Conservation (phyloP, 2,329 filamentous ascomycete genomes). For the Epichloe gansuensis region DNA sequence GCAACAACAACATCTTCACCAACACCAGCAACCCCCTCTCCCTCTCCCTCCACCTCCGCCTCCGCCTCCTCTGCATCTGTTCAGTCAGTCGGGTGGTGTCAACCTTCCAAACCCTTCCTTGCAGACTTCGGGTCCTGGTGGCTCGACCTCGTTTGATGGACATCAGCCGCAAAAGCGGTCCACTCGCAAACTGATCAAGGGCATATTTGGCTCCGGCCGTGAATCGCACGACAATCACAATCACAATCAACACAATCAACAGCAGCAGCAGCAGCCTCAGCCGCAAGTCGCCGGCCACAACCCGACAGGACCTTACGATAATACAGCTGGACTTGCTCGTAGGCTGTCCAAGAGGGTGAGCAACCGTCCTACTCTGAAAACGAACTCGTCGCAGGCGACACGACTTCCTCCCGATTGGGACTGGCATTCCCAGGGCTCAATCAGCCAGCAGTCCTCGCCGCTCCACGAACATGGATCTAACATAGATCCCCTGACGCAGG, state of each 20-base stretch:
- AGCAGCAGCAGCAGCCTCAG: conserved; percentile 10
- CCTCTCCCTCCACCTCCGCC: conserved; percentile 5
- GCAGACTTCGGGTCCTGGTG: conserved; percentile 18
- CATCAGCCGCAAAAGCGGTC: conserved; percentile 34
- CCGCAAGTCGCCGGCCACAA: conserved; percentile 9
- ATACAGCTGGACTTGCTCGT: conserved; percentile 35
- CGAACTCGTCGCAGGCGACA: conserved; percentile 20
- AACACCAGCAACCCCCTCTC: conserved; percentile 17
- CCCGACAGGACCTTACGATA: conserved; percentile 32
- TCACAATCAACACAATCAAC: conserved; percentile 16
- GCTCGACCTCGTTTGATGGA: conserved; percentile 19
- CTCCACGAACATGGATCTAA: conserved; percentile 31
- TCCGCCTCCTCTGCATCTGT: conserved; percentile 16
- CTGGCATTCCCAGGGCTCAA: conserved; percentile 11
- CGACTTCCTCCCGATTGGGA: conserved; percentile 9
- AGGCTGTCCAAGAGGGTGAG: conserved; percentile 46
- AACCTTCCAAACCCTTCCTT: conserved; percentile 18
- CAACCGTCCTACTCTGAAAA: conserved; percentile 33
- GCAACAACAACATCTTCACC: conserved; percentile 16
- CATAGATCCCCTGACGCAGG: conserved; percentile 28
- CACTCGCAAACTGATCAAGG: conserved; percentile 42
- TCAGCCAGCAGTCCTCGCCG: conserved; percentile 23
- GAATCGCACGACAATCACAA: conserved; percentile 11
- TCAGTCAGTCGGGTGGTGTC: conserved; percentile 17
- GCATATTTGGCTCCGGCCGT: conserved; percentile 33